phyloP scores from a whole-genome alignment of 768 basidiomycete species.

The Mrakia hoshinonis region DNA sequence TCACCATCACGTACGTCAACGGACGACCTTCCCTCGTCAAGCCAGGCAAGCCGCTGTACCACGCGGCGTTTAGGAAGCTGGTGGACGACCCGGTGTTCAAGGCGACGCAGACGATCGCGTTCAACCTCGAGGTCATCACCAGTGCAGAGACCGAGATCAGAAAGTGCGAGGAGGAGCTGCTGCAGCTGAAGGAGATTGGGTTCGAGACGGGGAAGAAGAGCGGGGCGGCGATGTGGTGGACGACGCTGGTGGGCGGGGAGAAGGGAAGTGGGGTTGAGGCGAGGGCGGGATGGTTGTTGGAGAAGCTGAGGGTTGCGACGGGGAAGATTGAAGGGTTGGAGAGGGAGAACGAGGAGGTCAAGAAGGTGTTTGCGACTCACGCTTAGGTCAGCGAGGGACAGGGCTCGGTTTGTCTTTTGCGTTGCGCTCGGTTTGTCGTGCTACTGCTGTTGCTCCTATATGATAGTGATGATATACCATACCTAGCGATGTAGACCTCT shows the following conservation, averaged over 20 bases:
- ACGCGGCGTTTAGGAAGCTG: conserved; percentile 72
- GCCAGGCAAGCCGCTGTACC: conserved; percentile 84
- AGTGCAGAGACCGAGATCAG: conserved; percentile 57
- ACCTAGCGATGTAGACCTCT: no score
- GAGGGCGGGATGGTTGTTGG: conserved; percentile 59
- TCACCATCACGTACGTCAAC: conserved; percentile 66
- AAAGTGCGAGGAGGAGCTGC: conserved; percentile 67
- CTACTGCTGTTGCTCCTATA: no score
- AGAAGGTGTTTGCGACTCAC: conserved; percentile 43
- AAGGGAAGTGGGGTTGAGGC: conserved; percentile 46
- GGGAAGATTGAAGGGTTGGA: conserved; percentile 63
- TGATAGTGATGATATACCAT: no score
- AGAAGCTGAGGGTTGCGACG: conserved; percentile 65
- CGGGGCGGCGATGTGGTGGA: background rate
- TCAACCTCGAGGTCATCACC: conserved; percentile 50
- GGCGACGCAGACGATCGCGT: conserved; percentile 70
- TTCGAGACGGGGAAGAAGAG: conserved; percentile 36
- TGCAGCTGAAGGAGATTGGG: conserved; percentile 58
- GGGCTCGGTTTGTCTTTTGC: no score
- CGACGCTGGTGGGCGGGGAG: conserved; percentile 30
- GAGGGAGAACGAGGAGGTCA: conserved; percentile 59
- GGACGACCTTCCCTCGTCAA: conserved; percentile 74
- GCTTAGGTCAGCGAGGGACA: no score
- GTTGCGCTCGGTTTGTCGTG: no score
- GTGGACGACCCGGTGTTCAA: conserved; percentile 68